Base-by-base conservation (phyloP, 1,139 yeast genomes). In the Keqinozyma sinolaborantium region DNA sequence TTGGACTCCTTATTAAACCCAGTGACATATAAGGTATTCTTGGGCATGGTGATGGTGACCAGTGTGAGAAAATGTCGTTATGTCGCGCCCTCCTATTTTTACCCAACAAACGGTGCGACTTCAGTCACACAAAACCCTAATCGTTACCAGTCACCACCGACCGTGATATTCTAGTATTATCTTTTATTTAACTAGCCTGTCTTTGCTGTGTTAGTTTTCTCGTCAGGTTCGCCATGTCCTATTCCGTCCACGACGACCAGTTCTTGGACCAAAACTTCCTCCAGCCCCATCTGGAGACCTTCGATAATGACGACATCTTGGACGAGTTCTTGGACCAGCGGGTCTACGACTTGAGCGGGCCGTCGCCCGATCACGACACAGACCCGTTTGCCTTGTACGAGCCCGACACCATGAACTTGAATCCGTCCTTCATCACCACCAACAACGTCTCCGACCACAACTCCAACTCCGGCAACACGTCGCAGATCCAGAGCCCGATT, bases 261-360 rank as follows among this genome's bases (percentile, higher is more conserved):
- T 19, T 38, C 18, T 31, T 38, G 30, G 44, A 40, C 24, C 34
- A 33, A 19, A 38, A 39, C 24, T 36, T 39, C 16, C 26, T 18
- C 21, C 21, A 18, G 10, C 10, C 21, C 7, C 7, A 7, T 10
- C 7, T 10, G 7, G 21, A 18, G 9, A 18, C 7, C 21, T 18
- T 7, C 10, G 21, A 60, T 16, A 66, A 62, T 32, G 69, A 63
- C 28, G 73, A 68, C 38, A 63, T 68, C 24, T 50, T 77, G 31
- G 79, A 74, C 43, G 83, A 77, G 50, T 76, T 77, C 42, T 57
- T 77, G 32, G 83, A 77, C 49, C 75, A 72, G 44, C 56, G 81
- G 34, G 70, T 75, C 2, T 75, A 73, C 40, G 79, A 72, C 19
- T 53, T 61, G 13, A 40, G 59, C 30, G 58, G 57, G 13, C 33